A percentile compares a stretch with the other conserved stretches of the same genome.
Conservation (phyloP, 192 early-diverging fungal species). For the Kickxella alabastrina region DNA sequence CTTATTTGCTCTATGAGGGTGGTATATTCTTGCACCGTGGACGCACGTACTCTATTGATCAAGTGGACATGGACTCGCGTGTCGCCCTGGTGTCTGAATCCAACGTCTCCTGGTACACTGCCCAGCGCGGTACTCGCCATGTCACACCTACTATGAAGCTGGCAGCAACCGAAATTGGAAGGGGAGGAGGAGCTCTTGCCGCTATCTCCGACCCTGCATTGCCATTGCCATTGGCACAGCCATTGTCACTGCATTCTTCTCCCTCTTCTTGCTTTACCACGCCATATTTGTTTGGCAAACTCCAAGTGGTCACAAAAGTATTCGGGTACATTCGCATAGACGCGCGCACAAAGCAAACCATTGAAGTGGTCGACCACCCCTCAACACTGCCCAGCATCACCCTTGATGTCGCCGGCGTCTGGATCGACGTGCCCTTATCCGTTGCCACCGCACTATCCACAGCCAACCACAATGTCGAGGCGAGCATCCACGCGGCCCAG, state of each 20-base stretch:
- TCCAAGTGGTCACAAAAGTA: conserved; percentile 14
- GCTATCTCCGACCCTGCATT: too few species aligned
- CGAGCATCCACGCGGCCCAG: conserved; percentile 30
- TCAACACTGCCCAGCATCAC: conserved; percentile 11
- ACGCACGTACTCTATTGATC: conserved; percentile 19
- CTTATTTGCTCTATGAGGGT: conserved; percentile 38
- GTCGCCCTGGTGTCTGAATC: conserved; percentile 15
- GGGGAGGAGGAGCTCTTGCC: too few species aligned
- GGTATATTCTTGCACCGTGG: conserved; percentile 41
- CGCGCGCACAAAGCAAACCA: conserved; percentile 1
- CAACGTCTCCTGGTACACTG: conserved; percentile 35
- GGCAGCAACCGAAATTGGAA: too few species aligned
- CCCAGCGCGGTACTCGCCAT: not conserved
- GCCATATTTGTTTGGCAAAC: conserved; percentile 1
- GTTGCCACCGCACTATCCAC: not conserved
- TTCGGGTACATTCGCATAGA: conserved; percentile 42
- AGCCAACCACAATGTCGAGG: conserved; percentile 11
- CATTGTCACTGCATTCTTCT: too few species aligned
- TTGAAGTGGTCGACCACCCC: conserved; percentile 20
- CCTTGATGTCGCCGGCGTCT: conserved; percentile 9
- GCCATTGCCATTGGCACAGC: too few species aligned
- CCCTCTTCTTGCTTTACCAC: too few species aligned
- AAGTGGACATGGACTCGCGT: conserved; percentile 10
- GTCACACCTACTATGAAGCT: too few species aligned
- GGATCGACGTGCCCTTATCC: conserved; percentile 24